These are phyloP conservation scores for Bondarzewia mesenterica DNA, from an alignment of 1,284 basidiomycete genomes.

Conservation along the genomic window DNA sequence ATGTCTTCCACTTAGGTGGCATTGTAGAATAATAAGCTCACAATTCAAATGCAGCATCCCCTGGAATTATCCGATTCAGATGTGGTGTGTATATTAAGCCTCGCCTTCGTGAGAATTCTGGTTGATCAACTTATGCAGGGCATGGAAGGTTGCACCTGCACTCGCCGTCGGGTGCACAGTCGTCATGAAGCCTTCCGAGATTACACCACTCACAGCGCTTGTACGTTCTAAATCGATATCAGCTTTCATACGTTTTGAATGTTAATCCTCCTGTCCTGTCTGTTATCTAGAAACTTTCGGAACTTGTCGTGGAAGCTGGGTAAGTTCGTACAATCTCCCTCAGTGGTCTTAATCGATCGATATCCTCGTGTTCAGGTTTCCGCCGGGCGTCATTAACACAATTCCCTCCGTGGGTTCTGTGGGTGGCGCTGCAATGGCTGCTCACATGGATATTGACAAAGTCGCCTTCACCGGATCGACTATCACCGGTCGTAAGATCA, in stretches of 20 bases:
- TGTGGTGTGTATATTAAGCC: conserved; percentile 52
- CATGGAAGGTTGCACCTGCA: conserved; percentile 89
- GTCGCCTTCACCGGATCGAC: conserved; percentile 81
- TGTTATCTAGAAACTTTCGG: conserved; percentile 64
- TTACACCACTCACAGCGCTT: conserved; percentile 85
- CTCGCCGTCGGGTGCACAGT: conserved; percentile 84
- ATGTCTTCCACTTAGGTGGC: conserved; percentile 18
- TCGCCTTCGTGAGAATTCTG: neutral
- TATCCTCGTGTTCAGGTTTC: conserved; percentile 51
- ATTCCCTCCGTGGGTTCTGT: conserved; percentile 75
- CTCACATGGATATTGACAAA: conserved; percentile 79
- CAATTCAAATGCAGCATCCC: conserved; percentile 51
- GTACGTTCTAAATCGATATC: too few relatives aligned
- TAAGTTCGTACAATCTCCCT: conserved; percentile 22
- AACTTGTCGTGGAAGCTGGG: conserved; percentile 77
- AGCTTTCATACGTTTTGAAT: too few relatives aligned
- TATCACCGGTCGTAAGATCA: conserved; percentile 84
- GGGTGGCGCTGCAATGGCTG: conserved; percentile 78
- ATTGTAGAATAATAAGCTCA: neutral
- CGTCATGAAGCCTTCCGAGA: conserved; percentile 89
- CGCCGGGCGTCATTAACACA: conserved; percentile 89
- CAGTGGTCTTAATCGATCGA: conserved; percentile 1
- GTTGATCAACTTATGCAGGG: conserved; percentile 34
- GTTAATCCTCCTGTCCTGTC: too few relatives aligned
- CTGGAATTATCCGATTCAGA: conserved; percentile 89